Conservation (phyloP, 768 basidiomycete species). For the Tricholoma sp. region DNA sequence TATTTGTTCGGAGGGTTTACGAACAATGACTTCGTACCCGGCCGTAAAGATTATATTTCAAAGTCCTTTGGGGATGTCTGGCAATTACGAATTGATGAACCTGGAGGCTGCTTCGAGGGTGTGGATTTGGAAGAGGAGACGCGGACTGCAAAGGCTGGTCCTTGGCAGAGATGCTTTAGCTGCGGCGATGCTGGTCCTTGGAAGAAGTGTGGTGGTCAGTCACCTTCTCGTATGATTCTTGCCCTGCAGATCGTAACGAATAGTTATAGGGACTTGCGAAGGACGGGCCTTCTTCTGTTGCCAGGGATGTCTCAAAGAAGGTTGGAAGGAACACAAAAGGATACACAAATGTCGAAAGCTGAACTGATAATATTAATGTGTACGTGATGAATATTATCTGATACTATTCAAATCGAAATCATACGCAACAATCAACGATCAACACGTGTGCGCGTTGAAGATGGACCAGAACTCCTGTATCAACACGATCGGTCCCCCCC, state of each 20-base stretch:
- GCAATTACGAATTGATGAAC: conserved; percentile 31
- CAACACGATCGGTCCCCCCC: too few species aligned
- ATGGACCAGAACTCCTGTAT: too few species aligned
- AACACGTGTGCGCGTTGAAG: too few species aligned
- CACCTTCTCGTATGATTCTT: background rate
- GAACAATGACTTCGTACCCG: conserved; percentile 32
- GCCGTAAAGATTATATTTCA: conserved; percentile 20
- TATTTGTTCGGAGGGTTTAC: conserved; percentile 37
- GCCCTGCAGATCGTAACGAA: background rate
- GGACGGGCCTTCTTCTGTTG: conserved; percentile 24
- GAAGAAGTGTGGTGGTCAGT: conserved; percentile 36
- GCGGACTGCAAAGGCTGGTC: conserved; percentile 29
- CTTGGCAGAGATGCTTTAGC: conserved; percentile 35
- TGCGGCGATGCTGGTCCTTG: conserved; percentile 32
- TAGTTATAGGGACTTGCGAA: conserved; percentile 18
- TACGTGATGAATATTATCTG: too few species aligned
- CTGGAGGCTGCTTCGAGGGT: conserved; percentile 31
- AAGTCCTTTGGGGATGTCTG: conserved; percentile 33
- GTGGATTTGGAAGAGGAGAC: conserved; percentile 33
- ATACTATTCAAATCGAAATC: too few species aligned
- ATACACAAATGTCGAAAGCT: conserved; percentile 18
- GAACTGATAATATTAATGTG: background rate
- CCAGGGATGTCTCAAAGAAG: conserved; percentile 19
- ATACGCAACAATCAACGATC: too few species aligned
- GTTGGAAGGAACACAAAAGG: conserved; percentile 28